These are phyloP conservation scores for Waltiozyma sp. DNA, from an alignment of 1,139 yeast species.

Conservation along the genomic window DNA sequence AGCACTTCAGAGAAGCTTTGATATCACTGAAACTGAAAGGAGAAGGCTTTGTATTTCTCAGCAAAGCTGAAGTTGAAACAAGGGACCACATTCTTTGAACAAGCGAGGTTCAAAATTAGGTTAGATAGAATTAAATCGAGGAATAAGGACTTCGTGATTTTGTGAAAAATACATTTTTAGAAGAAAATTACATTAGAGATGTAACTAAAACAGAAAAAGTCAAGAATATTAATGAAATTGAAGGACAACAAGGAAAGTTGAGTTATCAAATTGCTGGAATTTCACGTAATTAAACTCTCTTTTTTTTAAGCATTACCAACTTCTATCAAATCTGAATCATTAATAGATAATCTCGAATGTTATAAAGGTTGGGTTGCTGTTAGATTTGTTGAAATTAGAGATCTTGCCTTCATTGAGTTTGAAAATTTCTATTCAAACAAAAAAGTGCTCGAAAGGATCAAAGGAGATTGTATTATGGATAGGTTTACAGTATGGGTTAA, in stretches of 20 bases:
- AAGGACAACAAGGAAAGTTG: conserved; percentile 11
- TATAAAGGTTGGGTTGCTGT: conserved; percentile 53
- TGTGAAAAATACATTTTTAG: conserved; percentile 8
- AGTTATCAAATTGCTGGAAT: conserved; percentile 24
- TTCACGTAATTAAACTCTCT: conserved; percentile 62
- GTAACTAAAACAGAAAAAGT: conserved; percentile 11
- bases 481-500: not conserved
- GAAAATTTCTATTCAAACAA: conserved; percentile 27
- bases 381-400: conserved; percentile 54
- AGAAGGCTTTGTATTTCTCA: conserved; percentile 76
- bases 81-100: conserved; percentile 39
- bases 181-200: conserved; percentile 11
- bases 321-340: conserved; percentile 29
- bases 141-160: conserved; percentile 20
- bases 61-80: conserved; percentile 31
- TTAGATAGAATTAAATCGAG: conserved; percentile 36
- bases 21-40: conserved; percentile 60
- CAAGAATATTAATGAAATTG: conserved; percentile 16
- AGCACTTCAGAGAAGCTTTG: conserved; percentile 48
- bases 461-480: not conserved
- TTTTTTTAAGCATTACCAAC: conserved; percentile 57
- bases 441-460: not conserved
- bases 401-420: conserved; percentile 77
- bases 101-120: conserved; percentile 25
- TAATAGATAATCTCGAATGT: conserved; percentile 34